Conservation (phyloP, 169 alveolate species). For the Plasmodium gonderi region DNA sequence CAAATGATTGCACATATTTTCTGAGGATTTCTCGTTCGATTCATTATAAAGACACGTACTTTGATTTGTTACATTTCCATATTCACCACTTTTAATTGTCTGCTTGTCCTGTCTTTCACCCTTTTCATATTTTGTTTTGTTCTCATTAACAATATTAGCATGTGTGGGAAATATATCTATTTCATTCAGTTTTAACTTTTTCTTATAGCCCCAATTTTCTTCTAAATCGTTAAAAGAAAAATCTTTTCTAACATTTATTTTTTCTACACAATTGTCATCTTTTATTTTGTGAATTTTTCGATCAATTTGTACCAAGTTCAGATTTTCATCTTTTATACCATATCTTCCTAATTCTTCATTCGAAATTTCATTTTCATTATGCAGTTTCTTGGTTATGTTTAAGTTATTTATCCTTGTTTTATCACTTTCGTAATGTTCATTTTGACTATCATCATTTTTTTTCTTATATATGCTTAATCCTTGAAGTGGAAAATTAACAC, state of each 20-base stretch:
- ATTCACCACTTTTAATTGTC: neutral
- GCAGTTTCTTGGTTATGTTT: neutral
- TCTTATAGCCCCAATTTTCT: neutral
- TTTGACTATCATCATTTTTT: slow-evolving; percentile 5
- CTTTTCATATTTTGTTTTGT: neutral
- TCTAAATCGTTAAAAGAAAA: neutral
- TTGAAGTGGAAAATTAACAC: neutral
- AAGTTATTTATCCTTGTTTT: neutral
- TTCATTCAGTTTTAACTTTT: neutral
- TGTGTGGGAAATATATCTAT: neutral
- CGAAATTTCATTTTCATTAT: neutral
- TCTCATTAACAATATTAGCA: neutral
- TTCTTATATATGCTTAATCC: neutral
- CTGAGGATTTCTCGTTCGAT: neutral
- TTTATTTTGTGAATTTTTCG: neutral
- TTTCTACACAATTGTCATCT: neutral
- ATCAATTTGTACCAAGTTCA: neutral
- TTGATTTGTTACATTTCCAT: neutral
- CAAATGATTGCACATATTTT: neutral
- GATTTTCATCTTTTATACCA: neutral
- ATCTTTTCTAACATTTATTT: neutral
- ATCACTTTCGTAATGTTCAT: neutral
- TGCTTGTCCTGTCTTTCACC: neutral
- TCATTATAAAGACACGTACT: neutral
- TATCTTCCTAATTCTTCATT: neutral